These are phyloP conservation scores for Thermomucor indicae-seudaticae DNA, from an alignment of 371 early-diverging fungal species.

Conservation along the genomic window DNA sequence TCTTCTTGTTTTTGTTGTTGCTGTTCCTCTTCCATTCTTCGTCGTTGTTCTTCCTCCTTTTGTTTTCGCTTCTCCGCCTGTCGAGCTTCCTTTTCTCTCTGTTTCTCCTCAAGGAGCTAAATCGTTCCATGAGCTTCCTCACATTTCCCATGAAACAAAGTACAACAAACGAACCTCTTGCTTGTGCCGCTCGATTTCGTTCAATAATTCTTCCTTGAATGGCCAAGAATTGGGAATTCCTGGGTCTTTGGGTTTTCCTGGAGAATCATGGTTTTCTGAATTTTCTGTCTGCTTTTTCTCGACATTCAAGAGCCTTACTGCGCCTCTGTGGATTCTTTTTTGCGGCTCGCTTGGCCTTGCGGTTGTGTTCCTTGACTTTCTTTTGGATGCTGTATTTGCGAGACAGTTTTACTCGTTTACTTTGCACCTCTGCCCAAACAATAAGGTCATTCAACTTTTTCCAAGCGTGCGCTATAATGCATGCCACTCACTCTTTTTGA, in stretches of 20 bases:
- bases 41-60: constrained; percentile 1
- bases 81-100: constrained; percentile 13
- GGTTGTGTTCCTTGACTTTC: constrained; percentile 70
- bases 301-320: constrained; percentile 30
- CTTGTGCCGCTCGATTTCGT: constrained; percentile 46
- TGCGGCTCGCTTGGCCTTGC: constrained; percentile 70
- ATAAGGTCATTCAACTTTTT: background rate
- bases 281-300: background rate
- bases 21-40: constrained; percentile 10
- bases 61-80: constrained; percentile 14
- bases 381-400: constrained; percentile 74
- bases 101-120: constrained; percentile 24
- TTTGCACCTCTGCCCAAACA: constrained; percentile 22
- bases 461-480: background rate
- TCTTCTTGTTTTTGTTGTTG: background rate
- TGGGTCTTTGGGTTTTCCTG: constrained; percentile 44
- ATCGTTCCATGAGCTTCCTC: background rate
- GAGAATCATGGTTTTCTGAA: background rate
- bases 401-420: constrained; percentile 68
- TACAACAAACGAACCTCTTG: constrained; percentile 15
- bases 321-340: constrained; percentile 60
- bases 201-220: constrained; percentile 47
- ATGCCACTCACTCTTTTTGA: constrained; percentile 8
- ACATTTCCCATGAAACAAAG: background rate
- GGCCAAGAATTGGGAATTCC: constrained; percentile 53